These are phyloP conservation scores for Sporisorium sorghi DNA, from an alignment of 1,284 basidiomycete genomes.

Conservation along the genomic window DNA sequence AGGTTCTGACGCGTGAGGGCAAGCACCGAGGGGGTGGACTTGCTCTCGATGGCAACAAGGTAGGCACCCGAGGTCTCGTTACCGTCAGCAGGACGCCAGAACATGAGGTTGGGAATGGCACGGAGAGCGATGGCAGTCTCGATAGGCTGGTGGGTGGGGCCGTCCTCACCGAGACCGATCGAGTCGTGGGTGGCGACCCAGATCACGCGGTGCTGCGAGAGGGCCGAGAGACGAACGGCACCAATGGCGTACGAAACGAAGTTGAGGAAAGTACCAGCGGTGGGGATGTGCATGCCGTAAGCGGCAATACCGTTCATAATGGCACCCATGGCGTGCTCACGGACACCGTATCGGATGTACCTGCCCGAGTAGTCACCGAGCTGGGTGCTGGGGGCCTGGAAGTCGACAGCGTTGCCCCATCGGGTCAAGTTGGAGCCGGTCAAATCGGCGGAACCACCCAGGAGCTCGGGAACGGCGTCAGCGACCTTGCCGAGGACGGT, in stretches of 20 bases:
- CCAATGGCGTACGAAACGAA: constrained; percentile 93
- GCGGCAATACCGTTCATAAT: constrained; percentile 89
- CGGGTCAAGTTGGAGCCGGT: constrained; percentile 92
- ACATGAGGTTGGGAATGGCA: constrained; percentile 84
- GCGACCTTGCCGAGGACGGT: constrained; percentile 83
- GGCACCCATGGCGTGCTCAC: constrained; percentile 96
- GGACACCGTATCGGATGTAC: constrained; percentile 95
- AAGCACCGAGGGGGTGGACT: constrained; percentile 83
- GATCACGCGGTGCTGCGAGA: constrained; percentile 88
- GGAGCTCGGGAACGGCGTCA: constrained; percentile 79
- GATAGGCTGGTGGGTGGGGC: constrained; percentile 94
- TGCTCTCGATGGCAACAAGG: constrained; percentile 80
- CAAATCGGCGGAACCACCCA: constrained; percentile 89
- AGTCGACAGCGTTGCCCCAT: constrained; percentile 82
- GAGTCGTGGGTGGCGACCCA: constrained; percentile 80
- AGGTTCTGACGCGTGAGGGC: constrained; percentile 89
- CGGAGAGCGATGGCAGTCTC: constrained; percentile 89
- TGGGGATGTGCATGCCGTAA: constrained; percentile 87
- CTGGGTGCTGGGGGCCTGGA: constrained; percentile 85
- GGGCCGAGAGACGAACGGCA: constrained; percentile 88
- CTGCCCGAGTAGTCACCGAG: constrained; percentile 87
- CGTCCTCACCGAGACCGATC: constrained; percentile 80
- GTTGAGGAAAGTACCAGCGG: constrained; percentile 74
- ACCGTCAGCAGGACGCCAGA: constrained; percentile 83
- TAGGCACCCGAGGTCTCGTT: constrained; percentile 94